A percentile compares a stretch with the other conserved stretches of the same genome.
Evolutionary conservation across 805 yeast genomes (phyloP).

Genomic region (Saccharomycodes ludwigii): DNA sequence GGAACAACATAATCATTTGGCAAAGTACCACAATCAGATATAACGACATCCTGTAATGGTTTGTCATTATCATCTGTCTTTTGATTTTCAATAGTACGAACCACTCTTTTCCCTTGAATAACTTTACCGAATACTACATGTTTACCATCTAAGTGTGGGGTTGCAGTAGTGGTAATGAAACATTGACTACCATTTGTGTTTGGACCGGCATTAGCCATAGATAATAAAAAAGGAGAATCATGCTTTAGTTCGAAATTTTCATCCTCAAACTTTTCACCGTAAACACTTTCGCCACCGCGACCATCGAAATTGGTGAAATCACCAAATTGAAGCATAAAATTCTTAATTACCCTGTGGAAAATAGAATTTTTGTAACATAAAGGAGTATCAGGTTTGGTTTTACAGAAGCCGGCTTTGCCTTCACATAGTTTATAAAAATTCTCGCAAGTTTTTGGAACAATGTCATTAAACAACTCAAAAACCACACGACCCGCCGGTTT

Average conservation of each 20-base stretch:
- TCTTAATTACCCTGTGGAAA: constrained; percentile 87
- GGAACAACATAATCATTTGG: constrained; percentile 44
- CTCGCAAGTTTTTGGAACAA: constrained; percentile 81
- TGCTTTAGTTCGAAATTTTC: constrained; percentile 73
- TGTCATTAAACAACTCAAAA: constrained; percentile 58
- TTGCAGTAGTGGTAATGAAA: constrained; percentile 82
- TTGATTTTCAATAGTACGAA: constrained; percentile 62
- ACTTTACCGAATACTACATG: constrained; percentile 96
- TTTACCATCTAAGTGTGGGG: constrained; percentile 78
- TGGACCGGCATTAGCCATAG: constrained; percentile 97
- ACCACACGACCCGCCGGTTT: constrained; percentile 62
- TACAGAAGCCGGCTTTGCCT: constrained; percentile 54
- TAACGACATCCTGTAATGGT: constrained; percentile 59
- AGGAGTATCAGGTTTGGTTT: constrained; percentile 30
- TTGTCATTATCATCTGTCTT: constrained; percentile 55
- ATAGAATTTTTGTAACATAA: constrained; percentile 68
- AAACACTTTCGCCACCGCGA: constrained; percentile 74
- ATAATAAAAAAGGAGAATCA: constrained; percentile 73
- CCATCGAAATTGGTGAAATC: constrained; percentile 69
- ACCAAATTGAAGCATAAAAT: constrained; percentile 92
- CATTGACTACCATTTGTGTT: constrained; percentile 94
- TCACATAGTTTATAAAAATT: constrained; percentile 83
- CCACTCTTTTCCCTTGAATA: constrained; percentile 66
- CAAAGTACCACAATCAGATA: constrained; percentile 69
- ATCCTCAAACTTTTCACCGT: constrained; percentile 81